A percentile compares a stretch with the other conserved stretches of the same genome.
These are phyloP conservation scores for Clavulina sp. DNA, from an alignment of 768 basidiomycete species.

Conservation along the genomic window DNA sequence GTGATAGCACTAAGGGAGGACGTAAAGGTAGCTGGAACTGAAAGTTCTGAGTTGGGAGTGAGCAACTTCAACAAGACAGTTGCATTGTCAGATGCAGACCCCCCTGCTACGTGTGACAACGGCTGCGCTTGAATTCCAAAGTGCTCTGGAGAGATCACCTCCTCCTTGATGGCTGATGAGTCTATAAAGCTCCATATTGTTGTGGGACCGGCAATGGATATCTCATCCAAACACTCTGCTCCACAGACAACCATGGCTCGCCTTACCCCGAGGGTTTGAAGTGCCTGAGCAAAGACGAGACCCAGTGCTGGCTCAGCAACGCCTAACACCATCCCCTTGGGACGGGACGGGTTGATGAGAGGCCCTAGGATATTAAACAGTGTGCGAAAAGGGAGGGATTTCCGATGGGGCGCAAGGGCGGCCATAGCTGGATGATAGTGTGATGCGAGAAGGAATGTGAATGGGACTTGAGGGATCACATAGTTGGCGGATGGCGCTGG, in stretches of 20 bases:
- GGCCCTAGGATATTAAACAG: conserved; percentile 95
- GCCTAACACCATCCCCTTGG: conserved; percentile 80
- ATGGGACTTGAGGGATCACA: conserved; percentile 47
- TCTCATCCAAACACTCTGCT: conserved; percentile 80
- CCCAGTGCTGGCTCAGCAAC: conserved; percentile 74
- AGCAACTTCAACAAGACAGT: conserved; percentile 49
- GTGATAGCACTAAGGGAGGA: conserved; percentile 37
- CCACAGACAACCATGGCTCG: conserved; percentile 90
- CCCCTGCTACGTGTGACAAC: conserved; percentile 50
- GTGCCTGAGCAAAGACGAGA: conserved; percentile 55
- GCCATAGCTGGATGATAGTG: conserved; percentile 85
- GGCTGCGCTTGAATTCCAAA: conserved; percentile 68
- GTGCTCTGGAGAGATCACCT: conserved; percentile 38
- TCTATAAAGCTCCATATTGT: conserved; percentile 18
- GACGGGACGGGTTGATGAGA: conserved; percentile 77
- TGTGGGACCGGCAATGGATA: conserved; percentile 84
- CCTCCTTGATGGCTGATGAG: conserved; percentile 40
- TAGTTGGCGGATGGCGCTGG: conserved; percentile 28
- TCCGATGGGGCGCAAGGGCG: conserved; percentile 65
- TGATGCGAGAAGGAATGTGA: conserved; percentile 85
- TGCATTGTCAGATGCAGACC: conserved; percentile 67
- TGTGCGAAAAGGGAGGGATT: conserved; percentile 79
- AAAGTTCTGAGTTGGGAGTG: conserved; percentile 24
- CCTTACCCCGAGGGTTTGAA: conserved; percentile 42
- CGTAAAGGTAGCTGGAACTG: background rate